Evolutionary conservation across 2,329 filamentous ascomycete species (phyloP).

Genomic region (Fusarium albosuccineum): DNA sequence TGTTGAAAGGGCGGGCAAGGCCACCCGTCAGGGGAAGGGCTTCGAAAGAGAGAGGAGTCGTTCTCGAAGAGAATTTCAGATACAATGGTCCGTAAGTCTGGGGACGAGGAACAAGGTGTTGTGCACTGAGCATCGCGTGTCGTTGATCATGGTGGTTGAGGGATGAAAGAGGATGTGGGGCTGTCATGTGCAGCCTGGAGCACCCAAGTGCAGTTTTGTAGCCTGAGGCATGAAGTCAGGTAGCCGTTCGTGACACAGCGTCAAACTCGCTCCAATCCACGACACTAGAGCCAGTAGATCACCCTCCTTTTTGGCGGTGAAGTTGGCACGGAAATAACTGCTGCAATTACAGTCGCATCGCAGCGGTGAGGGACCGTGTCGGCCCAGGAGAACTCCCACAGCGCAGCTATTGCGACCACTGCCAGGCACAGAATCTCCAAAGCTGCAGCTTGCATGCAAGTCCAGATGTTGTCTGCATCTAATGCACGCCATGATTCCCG

Average conservation of each 20-base stretch:
- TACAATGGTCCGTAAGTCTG: no score
- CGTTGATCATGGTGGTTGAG: neutral
- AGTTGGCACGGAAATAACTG: neutral
- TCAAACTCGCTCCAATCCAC: neutral
- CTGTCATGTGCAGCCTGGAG: neutral
- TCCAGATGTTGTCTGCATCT: conserved; percentile 14
- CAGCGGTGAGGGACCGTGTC: conserved; percentile 17
- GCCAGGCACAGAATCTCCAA: conserved; percentile 5
- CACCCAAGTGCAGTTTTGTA: no score
- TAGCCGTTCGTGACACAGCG: neutral
- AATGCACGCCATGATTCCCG: conserved; percentile 16
- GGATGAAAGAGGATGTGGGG: neutral
- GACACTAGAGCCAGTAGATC: neutral
- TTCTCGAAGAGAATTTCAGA: no score
- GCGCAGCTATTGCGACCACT: conserved; percentile 9
- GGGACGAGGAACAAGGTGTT: no score
- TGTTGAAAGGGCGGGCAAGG: no score
- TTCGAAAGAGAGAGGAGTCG: no score
- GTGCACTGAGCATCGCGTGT: neutral
- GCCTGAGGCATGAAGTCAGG: conserved; percentile 27
- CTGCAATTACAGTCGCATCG: neutral
- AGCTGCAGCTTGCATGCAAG: neutral
- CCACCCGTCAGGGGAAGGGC: no score
- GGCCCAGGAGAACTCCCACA: neutral
- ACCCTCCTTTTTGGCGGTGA: conserved; percentile 11